A percentile compares a stretch with the other conserved stretches of the same genome.
Evolutionary conservation across 1,139 yeast species (phyloP).

Genomic region (Geotrichum histeridarum): DNA sequence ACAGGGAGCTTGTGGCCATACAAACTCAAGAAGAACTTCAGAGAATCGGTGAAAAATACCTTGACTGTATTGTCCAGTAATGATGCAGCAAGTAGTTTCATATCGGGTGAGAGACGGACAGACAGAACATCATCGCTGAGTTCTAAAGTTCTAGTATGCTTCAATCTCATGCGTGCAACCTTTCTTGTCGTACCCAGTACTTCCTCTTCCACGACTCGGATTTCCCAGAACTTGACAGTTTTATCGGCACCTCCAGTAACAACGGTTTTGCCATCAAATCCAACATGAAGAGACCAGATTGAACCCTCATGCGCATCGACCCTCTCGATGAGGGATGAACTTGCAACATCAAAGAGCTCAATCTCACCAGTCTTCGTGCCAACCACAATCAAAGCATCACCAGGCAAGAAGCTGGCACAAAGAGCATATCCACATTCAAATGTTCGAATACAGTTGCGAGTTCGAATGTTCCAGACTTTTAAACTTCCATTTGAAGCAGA

Average conservation of each 20-base stretch:
- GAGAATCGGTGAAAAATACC: slow-evolving; percentile 78
- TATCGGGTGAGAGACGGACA: slow-evolving; percentile 78
- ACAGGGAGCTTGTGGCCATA: slow-evolving; percentile 92
- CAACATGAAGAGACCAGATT: slow-evolving; percentile 84
- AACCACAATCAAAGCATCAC: slow-evolving; percentile 80
- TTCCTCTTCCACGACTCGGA: slow-evolving; percentile 58
- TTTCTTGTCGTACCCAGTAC: slow-evolving; percentile 64
- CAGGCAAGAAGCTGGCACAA: slow-evolving; percentile 79
- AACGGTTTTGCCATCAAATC: slow-evolving; percentile 77
- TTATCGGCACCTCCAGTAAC: slow-evolving; percentile 96
- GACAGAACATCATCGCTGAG: slow-evolving; percentile 78
- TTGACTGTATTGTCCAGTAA: slow-evolving; percentile 89
- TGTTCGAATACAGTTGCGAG: slow-evolving; percentile 73
- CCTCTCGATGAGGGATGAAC: slow-evolving; percentile 64
- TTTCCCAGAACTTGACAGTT: slow-evolving; percentile 82
- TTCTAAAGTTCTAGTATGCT: slow-evolving; percentile 77
- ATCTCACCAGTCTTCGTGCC: slow-evolving; percentile 87
- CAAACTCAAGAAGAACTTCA: slow-evolving; percentile 79
- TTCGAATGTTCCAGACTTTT: slow-evolving; percentile 80
- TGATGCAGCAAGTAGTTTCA: slow-evolving; percentile 73
- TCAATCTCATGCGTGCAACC: slow-evolving; percentile 52
- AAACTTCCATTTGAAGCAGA: slow-evolving; percentile 87
- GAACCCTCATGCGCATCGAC: slow-evolving; percentile 85
- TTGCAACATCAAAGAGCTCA: slow-evolving; percentile 80
- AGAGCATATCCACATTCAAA: slow-evolving; percentile 87